Evolutionary conservation across 768 basidiomycete species (phyloP).

Genomic region (Candolleomyces efflorescens): DNA sequence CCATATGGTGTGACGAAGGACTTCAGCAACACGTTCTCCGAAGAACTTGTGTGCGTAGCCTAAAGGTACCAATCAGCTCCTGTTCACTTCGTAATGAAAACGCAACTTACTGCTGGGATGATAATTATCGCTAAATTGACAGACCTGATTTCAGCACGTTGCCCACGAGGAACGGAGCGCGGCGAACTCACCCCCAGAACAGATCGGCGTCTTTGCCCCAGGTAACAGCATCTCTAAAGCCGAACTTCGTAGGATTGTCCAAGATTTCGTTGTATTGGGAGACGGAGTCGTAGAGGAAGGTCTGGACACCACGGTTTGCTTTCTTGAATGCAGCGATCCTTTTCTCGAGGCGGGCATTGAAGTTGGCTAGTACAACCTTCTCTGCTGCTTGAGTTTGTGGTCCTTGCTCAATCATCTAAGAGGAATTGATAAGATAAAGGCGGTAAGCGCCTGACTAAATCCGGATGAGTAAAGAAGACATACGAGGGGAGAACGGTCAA

Average conservation of each 20-base stretch:
- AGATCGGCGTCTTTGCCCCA: constrained; percentile 37
- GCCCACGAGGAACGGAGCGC: not conserved
- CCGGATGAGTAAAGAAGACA: too few relatives aligned
- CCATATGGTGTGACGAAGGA: constrained; percentile 13
- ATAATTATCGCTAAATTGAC: constrained; percentile 42
- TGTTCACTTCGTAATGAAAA: not conserved
- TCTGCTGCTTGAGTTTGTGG: constrained; percentile 35
- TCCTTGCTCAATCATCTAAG: constrained; percentile 45
- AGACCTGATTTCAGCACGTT: not conserved
- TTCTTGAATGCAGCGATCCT: constrained; percentile 38
- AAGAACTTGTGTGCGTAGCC: constrained; percentile 39
- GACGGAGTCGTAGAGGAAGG: constrained; percentile 49
- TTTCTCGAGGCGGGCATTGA: constrained; percentile 45
- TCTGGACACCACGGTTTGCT: constrained; percentile 41
- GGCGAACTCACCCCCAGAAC: constrained; percentile 49
- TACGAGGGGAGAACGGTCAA: constrained; percentile 41
- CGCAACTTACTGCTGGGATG: constrained; percentile 46
- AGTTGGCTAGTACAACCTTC: constrained; percentile 44
- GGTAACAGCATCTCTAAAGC: constrained; percentile 50
- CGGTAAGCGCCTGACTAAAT: constrained; percentile 1
- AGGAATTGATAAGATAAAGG: not conserved
- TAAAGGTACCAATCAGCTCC: constrained; percentile 12
- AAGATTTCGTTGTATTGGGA: constrained; percentile 46
- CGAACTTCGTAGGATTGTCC: constrained; percentile 43
- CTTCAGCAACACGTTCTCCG: constrained; percentile 23